Evolutionary conservation across 257 asterid genomes (phyloP).

Genomic region (Plectranthus barbatus): DNA sequence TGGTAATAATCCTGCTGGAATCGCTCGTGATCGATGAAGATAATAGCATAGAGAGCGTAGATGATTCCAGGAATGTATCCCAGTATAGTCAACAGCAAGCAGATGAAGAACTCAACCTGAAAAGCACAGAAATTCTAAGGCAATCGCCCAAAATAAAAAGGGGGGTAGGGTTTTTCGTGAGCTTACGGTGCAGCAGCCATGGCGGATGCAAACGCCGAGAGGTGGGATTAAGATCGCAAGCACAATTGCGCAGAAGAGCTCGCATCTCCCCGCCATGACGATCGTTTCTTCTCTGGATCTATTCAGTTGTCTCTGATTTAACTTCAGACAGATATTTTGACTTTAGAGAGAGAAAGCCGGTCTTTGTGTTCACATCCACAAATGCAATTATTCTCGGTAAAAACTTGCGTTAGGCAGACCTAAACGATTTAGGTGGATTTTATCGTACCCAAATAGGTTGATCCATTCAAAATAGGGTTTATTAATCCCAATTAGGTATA

Average conservation of each 20-base stretch:
- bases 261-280: conserved; percentile 47
- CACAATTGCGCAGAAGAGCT: conserved; percentile 47
- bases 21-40: conserved; percentile 51
- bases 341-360: too few species aligned
- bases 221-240: conserved; percentile 76
- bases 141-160: not conserved
- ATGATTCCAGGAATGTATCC: conserved; percentile 71
- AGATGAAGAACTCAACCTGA: conserved; percentile 57
- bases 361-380: too few species aligned
- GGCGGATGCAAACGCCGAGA: conserved; percentile 75
- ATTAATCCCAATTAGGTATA: too few species aligned
- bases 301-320: too few species aligned
- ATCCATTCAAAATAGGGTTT: too few species aligned
- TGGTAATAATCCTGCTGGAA: conserved; percentile 30
- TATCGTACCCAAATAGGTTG: too few species aligned
- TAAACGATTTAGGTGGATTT: too few species aligned
- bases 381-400: too few species aligned
- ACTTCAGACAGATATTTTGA: too few species aligned
- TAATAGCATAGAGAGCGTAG: conserved; percentile 60
- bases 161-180: not conserved
- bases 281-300: not conserved
- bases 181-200: conserved; percentile 80
- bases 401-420: too few species aligned
- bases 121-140: not conserved
- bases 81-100: conserved; percentile 55